These are phyloP conservation scores for Nakazawaea anatomiae DNA, from an alignment of 805 yeast genomes.

Conservation along the genomic window DNA sequence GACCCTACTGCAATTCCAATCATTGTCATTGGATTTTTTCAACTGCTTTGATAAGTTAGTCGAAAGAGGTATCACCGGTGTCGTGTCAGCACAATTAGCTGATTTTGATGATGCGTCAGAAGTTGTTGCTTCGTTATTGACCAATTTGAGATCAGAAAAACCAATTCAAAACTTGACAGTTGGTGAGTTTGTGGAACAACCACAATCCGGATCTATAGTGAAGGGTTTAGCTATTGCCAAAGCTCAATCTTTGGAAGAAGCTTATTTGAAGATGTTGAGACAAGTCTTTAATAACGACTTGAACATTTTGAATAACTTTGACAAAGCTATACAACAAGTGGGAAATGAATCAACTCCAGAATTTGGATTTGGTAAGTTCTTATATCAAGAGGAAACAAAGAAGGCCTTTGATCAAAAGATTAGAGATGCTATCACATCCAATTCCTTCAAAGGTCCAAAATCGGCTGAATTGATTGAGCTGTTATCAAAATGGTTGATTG, in stretches of 20 bases:
- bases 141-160: constrained; percentile 41
- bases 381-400: constrained; percentile 50
- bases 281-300: constrained; percentile 54
- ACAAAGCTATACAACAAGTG: constrained; percentile 32
- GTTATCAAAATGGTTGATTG: constrained; percentile 68
- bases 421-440: constrained; percentile 37
- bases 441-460: constrained; percentile 34
- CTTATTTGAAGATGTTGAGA: constrained; percentile 67
- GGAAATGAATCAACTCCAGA: constrained; percentile 63
- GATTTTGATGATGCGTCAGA: constrained; percentile 32
- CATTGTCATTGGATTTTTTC: constrained; percentile 68
- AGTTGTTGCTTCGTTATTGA: constrained; percentile 40
- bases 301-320: constrained; percentile 54
- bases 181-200: constrained; percentile 40
- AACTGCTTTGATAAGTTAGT: constrained; percentile 44
- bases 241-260: constrained; percentile 58
- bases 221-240: constrained; percentile 30
- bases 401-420: constrained; percentile 38
- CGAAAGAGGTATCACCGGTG: constrained; percentile 41
- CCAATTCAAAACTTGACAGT: constrained; percentile 58
- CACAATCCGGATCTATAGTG: constrained; percentile 15
- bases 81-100: constrained; percentile 55
- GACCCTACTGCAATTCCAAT: constrained; percentile 25
- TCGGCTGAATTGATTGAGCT: constrained; percentile 45
- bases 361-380: constrained; percentile 75